phyloP scores from a whole-genome alignment of 2,329 filamentous ascomycete species.

The Chaetothyriales sp. region DNA sequence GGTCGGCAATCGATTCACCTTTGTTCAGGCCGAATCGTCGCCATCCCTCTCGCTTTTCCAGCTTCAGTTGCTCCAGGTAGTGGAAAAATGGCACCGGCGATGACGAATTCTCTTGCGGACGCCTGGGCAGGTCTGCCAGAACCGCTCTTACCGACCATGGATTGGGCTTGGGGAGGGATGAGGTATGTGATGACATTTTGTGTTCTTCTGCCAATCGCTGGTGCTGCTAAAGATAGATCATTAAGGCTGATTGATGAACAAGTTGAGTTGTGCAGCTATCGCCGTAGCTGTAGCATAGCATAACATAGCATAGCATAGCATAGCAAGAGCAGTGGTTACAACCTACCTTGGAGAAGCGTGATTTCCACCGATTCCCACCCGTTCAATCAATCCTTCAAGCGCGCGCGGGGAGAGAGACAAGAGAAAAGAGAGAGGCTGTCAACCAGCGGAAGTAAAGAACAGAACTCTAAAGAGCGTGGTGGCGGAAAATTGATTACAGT shows the following conservation, averaged over 20 bases:
- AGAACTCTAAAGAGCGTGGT: neutral
- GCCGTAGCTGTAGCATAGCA: neutral
- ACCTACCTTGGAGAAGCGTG: neutral
- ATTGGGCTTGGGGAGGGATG: constrained; percentile 13
- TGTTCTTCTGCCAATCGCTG: constrained; percentile 3
- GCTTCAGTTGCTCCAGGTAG: constrained; percentile 84
- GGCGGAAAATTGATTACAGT: neutral
- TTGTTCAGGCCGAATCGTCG: constrained; percentile 60
- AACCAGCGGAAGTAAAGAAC: neutral
- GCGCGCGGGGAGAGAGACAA: neutral
- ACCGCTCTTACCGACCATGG: constrained; percentile 33
- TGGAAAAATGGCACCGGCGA: constrained; percentile 90
- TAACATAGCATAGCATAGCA: no score
- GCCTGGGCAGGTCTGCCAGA: constrained; percentile 47
- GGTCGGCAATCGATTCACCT: constrained; percentile 86
- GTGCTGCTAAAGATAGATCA: neutral
- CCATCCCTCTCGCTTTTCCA: constrained; percentile 93
- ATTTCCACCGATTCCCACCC: neutral
- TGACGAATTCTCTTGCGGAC: constrained; percentile 43
- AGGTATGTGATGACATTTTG: constrained; percentile 13
- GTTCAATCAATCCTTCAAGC: neutral
- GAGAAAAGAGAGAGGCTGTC: neutral
- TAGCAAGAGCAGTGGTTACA: neutral
- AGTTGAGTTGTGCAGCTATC: neutral
- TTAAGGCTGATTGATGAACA: neutral